phyloP scores from a whole-genome alignment of 164 flowering plant genomes.

The Akebia trifoliata region DNA sequence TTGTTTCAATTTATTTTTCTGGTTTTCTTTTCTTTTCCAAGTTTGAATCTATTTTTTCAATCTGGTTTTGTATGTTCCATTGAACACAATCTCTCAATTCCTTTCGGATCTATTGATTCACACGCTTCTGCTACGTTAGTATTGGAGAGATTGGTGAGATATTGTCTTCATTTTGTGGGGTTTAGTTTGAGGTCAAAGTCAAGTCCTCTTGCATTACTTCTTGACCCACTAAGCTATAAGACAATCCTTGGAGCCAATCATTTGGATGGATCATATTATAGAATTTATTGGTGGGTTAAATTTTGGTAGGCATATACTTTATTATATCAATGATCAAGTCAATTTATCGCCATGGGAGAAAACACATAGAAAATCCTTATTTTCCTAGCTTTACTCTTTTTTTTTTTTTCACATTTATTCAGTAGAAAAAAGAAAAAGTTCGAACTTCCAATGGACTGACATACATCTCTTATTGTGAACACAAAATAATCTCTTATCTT shows the following conservation, averaged over 20 bases:
- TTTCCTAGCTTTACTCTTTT: neutral
- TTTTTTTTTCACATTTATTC: too few relatives aligned
- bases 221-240: neutral
- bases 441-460: neutral
- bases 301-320: too few relatives aligned
- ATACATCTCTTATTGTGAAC: neutral
- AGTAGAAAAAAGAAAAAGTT: neutral
- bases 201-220: neutral
- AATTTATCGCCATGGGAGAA: neutral
- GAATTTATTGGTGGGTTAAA: neutral
- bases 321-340: neutral
- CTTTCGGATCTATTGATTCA: too few relatives aligned
- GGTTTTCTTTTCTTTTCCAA: too few relatives aligned
- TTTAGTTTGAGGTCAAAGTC: neutral
- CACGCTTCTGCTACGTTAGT: too few relatives aligned
- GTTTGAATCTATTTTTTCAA: too few relatives aligned
- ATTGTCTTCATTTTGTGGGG: too few relatives aligned
- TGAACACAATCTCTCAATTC: too few relatives aligned
- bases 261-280: neutral
- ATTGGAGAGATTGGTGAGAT: too few relatives aligned
- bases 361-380: too few relatives aligned
- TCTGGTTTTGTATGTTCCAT: too few relatives aligned
- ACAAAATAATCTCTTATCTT: neutral
- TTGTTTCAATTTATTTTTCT: too few relatives aligned
- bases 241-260: neutral